A percentile compares a stretch with the other conserved stretches of the same genome.
These are phyloP conservation scores for Nigrospora sphaerica DNA, from an alignment of 2,329 filamentous ascomycete species.

Conservation along the genomic window DNA sequence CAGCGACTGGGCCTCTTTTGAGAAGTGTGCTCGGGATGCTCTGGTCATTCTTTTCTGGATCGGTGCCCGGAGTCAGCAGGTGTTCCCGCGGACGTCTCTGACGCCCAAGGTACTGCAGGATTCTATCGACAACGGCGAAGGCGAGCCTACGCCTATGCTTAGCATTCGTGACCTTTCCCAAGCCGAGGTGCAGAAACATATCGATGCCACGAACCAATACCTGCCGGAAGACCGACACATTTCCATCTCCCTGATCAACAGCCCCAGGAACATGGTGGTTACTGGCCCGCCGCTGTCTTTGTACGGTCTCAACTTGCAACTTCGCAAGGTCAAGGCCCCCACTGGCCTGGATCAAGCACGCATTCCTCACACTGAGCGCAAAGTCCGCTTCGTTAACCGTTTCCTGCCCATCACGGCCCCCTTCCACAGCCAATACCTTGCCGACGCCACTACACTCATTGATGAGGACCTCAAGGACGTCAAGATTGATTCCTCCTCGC, in stretches of 20 bases:
- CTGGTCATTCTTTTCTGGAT: constrained; percentile 98
- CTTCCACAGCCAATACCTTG: constrained; percentile 94
- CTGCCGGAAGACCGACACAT: constrained; percentile 89
- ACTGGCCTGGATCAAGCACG: constrained; percentile 96
- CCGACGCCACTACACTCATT: constrained; percentile 73
- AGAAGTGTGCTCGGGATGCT: constrained; percentile 69
- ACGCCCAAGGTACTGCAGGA: constrained; percentile 87
- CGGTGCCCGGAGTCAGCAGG: constrained; percentile 91
- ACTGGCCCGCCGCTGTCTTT: constrained; percentile 93
- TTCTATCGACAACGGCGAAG: constrained; percentile 89
- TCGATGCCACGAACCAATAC: constrained; percentile 95
- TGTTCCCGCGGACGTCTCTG: constrained; percentile 90
- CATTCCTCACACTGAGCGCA: constrained; percentile 90
- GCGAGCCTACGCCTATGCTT: constrained; percentile 93
- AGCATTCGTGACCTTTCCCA: constrained; percentile 91
- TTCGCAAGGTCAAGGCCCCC: constrained; percentile 94
- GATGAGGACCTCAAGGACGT: constrained; percentile 82
- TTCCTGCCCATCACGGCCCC: constrained; percentile 97
- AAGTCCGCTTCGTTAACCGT: constrained; percentile 91
- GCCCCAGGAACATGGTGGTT: constrained; percentile 92
- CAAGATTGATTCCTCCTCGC: constrained; percentile 61
- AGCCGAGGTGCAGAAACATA: constrained; percentile 88
- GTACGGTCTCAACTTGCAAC: constrained; percentile 88
- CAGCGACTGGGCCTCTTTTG: constrained; percentile 88
- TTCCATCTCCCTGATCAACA: constrained; percentile 91